Evolutionary conservation across 2,329 filamentous ascomycete genomes (phyloP).

Genomic region (Arthroderma uncinatum): DNA sequence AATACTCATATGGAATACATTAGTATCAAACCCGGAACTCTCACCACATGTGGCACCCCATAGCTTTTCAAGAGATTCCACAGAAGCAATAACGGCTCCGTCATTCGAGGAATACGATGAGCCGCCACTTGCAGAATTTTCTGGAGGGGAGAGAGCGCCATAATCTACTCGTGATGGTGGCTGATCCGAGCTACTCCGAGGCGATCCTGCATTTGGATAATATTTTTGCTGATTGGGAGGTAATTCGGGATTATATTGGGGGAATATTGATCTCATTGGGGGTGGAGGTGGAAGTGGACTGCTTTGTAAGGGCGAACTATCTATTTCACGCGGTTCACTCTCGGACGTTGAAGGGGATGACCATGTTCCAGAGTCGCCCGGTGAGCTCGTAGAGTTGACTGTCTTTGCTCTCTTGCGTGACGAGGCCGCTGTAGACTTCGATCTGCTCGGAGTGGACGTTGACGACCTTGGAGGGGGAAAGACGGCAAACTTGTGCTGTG

Average conservation of each 20-base stretch:
- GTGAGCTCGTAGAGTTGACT: neutral
- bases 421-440: conserved; percentile 5
- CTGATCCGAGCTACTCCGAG: neutral
- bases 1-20: conserved; percentile 32
- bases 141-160: conserved; percentile 18
- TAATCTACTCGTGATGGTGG: neutral
- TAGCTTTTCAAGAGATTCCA: conserved; percentile 30
- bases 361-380: conserved; percentile 1
- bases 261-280: conserved; percentile 38
- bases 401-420: neutral
- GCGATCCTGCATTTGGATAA: conserved; percentile 20
- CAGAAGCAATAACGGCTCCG: conserved; percentile 26
- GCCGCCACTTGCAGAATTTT: neutral
- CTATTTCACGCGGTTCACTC: neutral
- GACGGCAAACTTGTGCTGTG: conserved; percentile 10
- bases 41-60: conserved; percentile 40
- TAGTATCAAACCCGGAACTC: conserved; percentile 23
- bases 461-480: conserved; percentile 5
- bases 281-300: conserved; percentile 18
- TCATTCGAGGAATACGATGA: neutral
- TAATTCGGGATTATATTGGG: conserved; percentile 32
- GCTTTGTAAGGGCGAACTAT: neutral
- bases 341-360: conserved; percentile 1
- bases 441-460: conserved; percentile 9
- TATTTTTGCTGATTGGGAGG: conserved; percentile 30